Evolutionary conservation across 306 rosid genomes (phyloP).

Genomic region (Albizia julibrissin): DNA sequence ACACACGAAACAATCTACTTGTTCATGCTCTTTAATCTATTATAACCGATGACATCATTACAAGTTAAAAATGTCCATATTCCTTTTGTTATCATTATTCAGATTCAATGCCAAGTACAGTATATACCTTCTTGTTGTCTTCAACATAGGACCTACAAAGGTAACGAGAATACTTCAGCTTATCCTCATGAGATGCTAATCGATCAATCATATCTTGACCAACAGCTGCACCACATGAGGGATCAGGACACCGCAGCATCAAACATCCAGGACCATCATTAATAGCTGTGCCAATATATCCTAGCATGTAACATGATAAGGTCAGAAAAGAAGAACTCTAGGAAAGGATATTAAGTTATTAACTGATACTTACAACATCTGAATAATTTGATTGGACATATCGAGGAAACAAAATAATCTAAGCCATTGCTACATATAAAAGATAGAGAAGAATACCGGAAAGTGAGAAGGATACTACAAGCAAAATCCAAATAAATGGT

Average conservation of each 20-base stretch:
- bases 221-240: conserved; percentile 79
- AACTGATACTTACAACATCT: conserved; percentile 10
- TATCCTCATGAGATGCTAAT: conserved; percentile 63
- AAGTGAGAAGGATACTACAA: not conserved
- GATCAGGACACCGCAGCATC: conserved; percentile 89
- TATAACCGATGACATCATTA: not conserved
- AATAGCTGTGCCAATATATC: conserved; percentile 80
- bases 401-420: conserved; percentile 7
- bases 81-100: conserved; percentile 12
- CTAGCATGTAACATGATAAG: conserved; percentile 35
- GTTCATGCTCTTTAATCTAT: not conserved
- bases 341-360: not conserved
- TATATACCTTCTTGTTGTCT: conserved; percentile 84
- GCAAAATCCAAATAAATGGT: conserved; percentile 29
- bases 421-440: conserved; percentile 2
- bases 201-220: conserved; percentile 73
- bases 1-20: not conserved
- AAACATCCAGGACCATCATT: conserved; percentile 95
- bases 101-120: conserved; percentile 10
- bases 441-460: not conserved
- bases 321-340: not conserved
- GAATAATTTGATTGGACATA: not conserved
- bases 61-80: not conserved
- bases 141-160: conserved; percentile 85
- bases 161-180: conserved; percentile 70